phyloP scores from a whole-genome alignment of 2,329 filamentous ascomycete genomes.

The Alternaria gansuensis region DNA sequence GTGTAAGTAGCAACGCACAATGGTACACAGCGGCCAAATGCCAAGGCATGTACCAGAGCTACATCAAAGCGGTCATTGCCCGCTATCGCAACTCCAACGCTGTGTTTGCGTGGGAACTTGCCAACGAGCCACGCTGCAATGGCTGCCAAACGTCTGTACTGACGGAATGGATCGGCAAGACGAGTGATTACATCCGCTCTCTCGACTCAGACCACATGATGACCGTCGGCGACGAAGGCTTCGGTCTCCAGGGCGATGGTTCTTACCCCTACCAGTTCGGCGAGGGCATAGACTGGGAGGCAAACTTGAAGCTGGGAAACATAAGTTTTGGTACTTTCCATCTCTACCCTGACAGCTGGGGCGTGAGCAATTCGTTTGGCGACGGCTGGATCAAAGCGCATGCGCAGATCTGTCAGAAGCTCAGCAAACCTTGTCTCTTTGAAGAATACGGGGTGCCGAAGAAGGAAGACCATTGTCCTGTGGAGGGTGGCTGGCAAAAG shows the following conservation, averaged over 20 bases:
- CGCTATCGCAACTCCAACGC: constrained; percentile 67
- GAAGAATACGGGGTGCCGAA: constrained; percentile 52
- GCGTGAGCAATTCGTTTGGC: constrained; percentile 50
- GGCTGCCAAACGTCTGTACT: constrained; percentile 67
- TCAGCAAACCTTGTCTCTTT: constrained; percentile 54
- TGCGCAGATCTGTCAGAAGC: constrained; percentile 48
- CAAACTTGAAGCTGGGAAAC: constrained; percentile 62
- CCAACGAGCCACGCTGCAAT: constrained; percentile 71
- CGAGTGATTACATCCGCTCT: constrained; percentile 69
- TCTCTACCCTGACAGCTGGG: constrained; percentile 60
- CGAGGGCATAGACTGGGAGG: constrained; percentile 63
- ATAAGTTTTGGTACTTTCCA: constrained; percentile 67
- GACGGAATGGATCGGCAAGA: constrained; percentile 66
- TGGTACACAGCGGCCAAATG: constrained; percentile 65
- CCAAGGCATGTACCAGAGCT: constrained; percentile 66
- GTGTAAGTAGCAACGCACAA: constrained; percentile 58
- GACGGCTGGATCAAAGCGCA: constrained; percentile 60
- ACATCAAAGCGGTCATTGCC: constrained; percentile 67
- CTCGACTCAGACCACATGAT: constrained; percentile 70
- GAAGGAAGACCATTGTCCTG: constrained; percentile 36
- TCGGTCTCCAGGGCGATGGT: constrained; percentile 57
- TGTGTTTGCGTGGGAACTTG: constrained; percentile 73
- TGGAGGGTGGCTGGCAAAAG: constrained; percentile 46
- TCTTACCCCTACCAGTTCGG: constrained; percentile 61
- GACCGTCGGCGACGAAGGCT: constrained; percentile 71